Percentiles rank a stretch among this genome's conserved stretches.
Evolutionary conservation across 441 rosid genomes (phyloP).

Genomic region (Populus tomentosa): DNA sequence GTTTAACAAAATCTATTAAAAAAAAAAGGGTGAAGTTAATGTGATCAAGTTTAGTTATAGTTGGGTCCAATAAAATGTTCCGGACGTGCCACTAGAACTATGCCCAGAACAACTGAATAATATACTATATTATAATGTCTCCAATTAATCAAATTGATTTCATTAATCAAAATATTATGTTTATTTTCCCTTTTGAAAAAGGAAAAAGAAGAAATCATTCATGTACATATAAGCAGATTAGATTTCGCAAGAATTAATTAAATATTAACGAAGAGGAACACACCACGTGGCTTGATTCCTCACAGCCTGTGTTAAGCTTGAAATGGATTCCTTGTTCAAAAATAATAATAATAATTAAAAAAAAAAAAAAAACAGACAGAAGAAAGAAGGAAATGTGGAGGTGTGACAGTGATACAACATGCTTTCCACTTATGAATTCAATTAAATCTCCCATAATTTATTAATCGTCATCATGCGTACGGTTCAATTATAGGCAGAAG

Average conservation of each 20-base stretch:
- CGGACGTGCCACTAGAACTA: too few relatives aligned
- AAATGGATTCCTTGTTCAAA: slow-evolving; percentile 14
- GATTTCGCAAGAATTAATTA: not conserved
- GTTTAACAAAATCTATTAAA: too few relatives aligned
- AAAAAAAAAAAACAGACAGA: not conserved
- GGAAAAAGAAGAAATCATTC: too few relatives aligned
- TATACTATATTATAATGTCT: too few relatives aligned
- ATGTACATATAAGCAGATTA: not conserved
- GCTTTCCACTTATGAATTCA: slow-evolving; percentile 11
- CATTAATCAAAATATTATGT: too few relatives aligned
- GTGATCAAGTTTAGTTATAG: too few relatives aligned
- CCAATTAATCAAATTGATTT: too few relatives aligned
- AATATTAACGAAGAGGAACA: slow-evolving; percentile 14
- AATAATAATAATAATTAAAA: too few relatives aligned
- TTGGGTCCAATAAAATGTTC: too few relatives aligned
- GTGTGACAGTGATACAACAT: slow-evolving; percentile 25
- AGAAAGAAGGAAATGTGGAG: slow-evolving; percentile 8
- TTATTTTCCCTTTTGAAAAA: too few relatives aligned
- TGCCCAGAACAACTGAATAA: too few relatives aligned
- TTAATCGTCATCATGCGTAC: not conserved
- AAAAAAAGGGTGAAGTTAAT: too few relatives aligned
- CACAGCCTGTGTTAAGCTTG: slow-evolving; percentile 39
- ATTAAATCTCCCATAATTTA: slow-evolving; percentile 10
- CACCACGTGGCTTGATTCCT: slow-evolving; percentile 46
- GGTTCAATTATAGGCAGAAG: not conserved